Conservation (phyloP, 1,284 basidiomycete species). For the Salmacisia buchloeana region DNA sequence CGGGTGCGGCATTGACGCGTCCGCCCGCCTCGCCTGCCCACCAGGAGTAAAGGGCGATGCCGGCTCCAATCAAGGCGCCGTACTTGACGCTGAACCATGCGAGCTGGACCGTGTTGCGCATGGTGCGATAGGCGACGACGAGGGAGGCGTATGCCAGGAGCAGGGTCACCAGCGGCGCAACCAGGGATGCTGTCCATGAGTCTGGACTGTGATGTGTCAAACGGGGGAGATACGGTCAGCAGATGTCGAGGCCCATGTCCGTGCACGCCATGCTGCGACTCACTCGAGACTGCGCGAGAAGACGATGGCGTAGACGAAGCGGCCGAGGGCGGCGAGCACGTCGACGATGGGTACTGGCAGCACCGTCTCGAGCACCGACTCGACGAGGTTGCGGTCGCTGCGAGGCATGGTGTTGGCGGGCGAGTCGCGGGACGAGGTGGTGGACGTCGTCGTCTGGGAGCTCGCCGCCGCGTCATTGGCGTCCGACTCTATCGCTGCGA, state of each 20-base stretch:
- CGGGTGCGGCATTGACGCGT: background rate
- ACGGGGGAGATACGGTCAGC: background rate
- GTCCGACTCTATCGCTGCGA: too few species aligned
- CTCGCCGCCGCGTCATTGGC: too few species aligned
- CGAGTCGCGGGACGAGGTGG: too few species aligned
- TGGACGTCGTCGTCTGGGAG: too few species aligned
- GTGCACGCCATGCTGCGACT: background rate
- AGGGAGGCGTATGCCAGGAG: constrained; percentile 34
- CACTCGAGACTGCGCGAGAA: background rate
- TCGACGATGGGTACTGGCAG: background rate
- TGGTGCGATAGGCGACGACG: constrained; percentile 30
- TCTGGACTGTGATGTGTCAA: constrained; percentile 11
- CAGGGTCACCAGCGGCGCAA: constrained; percentile 35
- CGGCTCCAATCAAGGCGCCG: constrained; percentile 30
- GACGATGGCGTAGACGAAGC: background rate
- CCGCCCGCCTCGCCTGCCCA: constrained; percentile 24
- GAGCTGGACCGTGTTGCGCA: constrained; percentile 23
- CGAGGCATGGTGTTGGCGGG: too few species aligned
- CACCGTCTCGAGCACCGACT: constrained; percentile 3
- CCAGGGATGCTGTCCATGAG: constrained; percentile 31
- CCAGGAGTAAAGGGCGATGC: constrained; percentile 36
- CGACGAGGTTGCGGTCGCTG: background rate
- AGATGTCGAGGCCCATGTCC: background rate
- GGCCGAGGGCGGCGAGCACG: constrained; percentile 1
- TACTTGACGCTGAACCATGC: constrained; percentile 38